A percentile compares a stretch with the other conserved stretches of the same genome.
Conservation (phyloP, 2,329 filamentous ascomycete species). For the Capronia epimyces region DNA sequence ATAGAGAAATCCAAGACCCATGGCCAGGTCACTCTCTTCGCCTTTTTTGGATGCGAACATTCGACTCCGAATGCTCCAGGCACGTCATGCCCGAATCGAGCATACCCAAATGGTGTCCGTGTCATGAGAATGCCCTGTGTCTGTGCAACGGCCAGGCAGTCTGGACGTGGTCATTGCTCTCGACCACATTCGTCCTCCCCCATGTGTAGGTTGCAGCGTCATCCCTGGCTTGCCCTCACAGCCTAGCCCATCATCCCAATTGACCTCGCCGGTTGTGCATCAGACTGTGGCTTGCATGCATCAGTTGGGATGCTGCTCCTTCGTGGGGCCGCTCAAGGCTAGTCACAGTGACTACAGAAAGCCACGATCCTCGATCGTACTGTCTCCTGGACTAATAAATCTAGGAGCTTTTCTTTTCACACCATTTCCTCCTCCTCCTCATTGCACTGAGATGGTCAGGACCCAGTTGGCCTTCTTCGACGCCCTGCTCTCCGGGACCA, state of each 20-base stretch:
- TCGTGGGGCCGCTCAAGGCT: not conserved
- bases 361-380: not conserved
- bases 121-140: not conserved
- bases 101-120: not conserved
- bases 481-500: constrained; percentile 1
- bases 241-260: not conserved
- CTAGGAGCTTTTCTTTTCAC: no score
- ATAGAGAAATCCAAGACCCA: not conserved
- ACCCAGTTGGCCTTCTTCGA: not conserved
- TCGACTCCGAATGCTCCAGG: not conserved
- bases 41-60: not conserved
- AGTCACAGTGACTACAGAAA: not conserved
- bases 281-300: not conserved
- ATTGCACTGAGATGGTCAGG: not conserved
- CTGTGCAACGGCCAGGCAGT: not conserved
- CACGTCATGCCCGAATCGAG: not conserved
- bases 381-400: not conserved
- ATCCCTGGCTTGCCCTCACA: not conserved
- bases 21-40: not conserved
- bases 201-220: not conserved
- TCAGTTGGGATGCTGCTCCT: not conserved
- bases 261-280: not conserved
- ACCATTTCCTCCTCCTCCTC: no score
- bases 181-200: not conserved
- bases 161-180: not conserved